A percentile compares a stretch with the other conserved stretches of the same genome.
These are phyloP conservation scores for Spiromastix sp. DNA, from an alignment of 2,329 filamentous ascomycete species.

Conservation along the genomic window DNA sequence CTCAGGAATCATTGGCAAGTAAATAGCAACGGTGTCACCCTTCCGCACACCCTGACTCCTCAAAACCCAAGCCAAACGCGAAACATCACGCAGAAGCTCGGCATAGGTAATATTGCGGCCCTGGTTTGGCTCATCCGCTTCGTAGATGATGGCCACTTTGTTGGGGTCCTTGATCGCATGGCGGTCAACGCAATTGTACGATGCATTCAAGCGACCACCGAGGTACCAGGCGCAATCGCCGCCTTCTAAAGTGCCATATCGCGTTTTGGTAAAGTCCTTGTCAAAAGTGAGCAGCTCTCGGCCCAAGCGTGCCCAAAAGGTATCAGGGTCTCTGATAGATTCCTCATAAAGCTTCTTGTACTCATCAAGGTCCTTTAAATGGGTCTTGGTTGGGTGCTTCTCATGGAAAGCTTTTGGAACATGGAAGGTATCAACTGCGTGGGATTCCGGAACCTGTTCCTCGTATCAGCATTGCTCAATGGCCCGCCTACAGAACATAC, in stretches of 20 bases:
- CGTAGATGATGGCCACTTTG: slow-evolving; percentile 94
- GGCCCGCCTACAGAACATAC: neutral
- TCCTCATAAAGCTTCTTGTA: slow-evolving; percentile 60
- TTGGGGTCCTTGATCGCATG: slow-evolving; percentile 93
- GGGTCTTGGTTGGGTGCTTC: slow-evolving; percentile 52
- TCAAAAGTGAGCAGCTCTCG: slow-evolving; percentile 87
- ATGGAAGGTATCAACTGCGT: slow-evolving; percentile 41
- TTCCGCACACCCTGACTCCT: slow-evolving; percentile 95
- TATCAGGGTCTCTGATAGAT: slow-evolving; percentile 79
- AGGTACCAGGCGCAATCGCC: slow-evolving; percentile 93
- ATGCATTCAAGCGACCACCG: slow-evolving; percentile 87
- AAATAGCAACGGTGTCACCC: slow-evolving; percentile 93
- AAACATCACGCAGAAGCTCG: slow-evolving; percentile 88
- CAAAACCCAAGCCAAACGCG: slow-evolving; percentile 72
- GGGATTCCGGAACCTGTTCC: slow-evolving; percentile 34
- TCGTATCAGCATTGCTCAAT: neutral
- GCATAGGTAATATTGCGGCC: slow-evolving; percentile 86
- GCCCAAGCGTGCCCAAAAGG: slow-evolving; percentile 81
- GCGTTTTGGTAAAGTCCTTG: slow-evolving; percentile 82
- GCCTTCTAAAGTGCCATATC: slow-evolving; percentile 60
- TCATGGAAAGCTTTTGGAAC: slow-evolving; percentile 47
- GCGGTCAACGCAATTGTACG: slow-evolving; percentile 94
- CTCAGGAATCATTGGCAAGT: slow-evolving; percentile 98
- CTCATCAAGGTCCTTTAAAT: slow-evolving; percentile 49
- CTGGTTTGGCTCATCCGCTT: slow-evolving; percentile 81